These are phyloP conservation scores for Gaultheria prostrata DNA, from an alignment of 148 eudicot genomes.

Conservation along the genomic window DNA sequence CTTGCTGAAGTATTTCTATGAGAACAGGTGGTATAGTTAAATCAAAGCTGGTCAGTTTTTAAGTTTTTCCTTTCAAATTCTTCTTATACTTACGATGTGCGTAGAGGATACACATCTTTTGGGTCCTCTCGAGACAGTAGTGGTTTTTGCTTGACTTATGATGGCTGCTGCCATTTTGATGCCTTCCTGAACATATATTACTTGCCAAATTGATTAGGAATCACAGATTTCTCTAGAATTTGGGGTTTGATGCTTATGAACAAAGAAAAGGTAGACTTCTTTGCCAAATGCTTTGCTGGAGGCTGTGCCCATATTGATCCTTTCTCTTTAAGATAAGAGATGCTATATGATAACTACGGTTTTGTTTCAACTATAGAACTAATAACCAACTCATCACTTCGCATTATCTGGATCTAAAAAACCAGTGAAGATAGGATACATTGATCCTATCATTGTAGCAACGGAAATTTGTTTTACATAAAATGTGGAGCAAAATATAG, in stretches of 20 bases:
- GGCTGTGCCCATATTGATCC: neutral
- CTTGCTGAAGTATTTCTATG: neutral
- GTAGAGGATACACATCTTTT: neutral
- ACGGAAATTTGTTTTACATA: no score
- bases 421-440: no score
- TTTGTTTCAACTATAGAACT: no score
- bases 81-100: neutral
- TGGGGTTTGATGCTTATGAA: neutral
- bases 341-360: neutral
- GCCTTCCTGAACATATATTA: neutral
- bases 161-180: neutral
- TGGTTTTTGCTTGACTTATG: neutral
- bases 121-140: neutral
- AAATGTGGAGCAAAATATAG: no score
- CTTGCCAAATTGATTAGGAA: neutral
- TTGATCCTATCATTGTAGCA: no score
- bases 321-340: neutral
- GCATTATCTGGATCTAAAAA: no score
- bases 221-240: neutral
- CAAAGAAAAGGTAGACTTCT: neutral
- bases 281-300: neutral
- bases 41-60: neutral
- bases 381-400: no score
- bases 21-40: neutral
- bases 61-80: no score